Percentiles rank a stretch among this genome's conserved stretches.
Conservation (phyloP, 2,329 filamentous ascomycete genomes). For the Epicoccum nigrum region DNA sequence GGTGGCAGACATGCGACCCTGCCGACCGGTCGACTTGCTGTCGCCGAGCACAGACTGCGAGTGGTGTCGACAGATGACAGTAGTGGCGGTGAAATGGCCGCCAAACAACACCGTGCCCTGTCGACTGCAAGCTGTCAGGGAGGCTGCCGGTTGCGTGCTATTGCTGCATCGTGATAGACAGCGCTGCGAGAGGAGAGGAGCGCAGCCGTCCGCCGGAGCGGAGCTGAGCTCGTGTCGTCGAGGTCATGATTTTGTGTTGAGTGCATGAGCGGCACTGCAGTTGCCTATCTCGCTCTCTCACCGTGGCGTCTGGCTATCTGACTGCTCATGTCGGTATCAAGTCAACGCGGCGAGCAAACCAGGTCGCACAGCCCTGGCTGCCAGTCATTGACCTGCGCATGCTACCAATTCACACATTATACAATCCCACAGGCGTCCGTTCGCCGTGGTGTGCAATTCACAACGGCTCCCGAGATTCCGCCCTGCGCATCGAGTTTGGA, state of each 20-base stretch:
- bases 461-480: conserved; percentile 21
- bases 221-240: conserved; percentile 13
- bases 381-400: conserved; percentile 5
- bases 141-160: conserved; percentile 8
- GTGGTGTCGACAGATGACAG: conserved; percentile 19
- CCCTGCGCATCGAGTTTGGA: conserved; percentile 15
- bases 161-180: conserved; percentile 5
- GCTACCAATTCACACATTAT: background rate
- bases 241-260: conserved; percentile 18
- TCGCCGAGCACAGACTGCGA: conserved; percentile 17
- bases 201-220: conserved; percentile 2
- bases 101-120: conserved; percentile 6
- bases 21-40: conserved; percentile 18
- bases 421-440: conserved; percentile 8
- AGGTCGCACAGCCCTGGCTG: conserved; percentile 7
- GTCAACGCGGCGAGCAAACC: background rate
- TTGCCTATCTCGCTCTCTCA: conserved; percentile 26
- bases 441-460: conserved; percentile 13
- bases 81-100: conserved; percentile 23
- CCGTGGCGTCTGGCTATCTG: conserved; percentile 16
- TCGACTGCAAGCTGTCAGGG: conserved; percentile 1
- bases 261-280: conserved; percentile 24
- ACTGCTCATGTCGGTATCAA: conserved; percentile 12
- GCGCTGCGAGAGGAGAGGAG: conserved; percentile 10
- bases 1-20: conserved; percentile 11